Evolutionary conservation across 306 rosid genomes (phyloP).

Genomic region (Trifolium dubium): DNA sequence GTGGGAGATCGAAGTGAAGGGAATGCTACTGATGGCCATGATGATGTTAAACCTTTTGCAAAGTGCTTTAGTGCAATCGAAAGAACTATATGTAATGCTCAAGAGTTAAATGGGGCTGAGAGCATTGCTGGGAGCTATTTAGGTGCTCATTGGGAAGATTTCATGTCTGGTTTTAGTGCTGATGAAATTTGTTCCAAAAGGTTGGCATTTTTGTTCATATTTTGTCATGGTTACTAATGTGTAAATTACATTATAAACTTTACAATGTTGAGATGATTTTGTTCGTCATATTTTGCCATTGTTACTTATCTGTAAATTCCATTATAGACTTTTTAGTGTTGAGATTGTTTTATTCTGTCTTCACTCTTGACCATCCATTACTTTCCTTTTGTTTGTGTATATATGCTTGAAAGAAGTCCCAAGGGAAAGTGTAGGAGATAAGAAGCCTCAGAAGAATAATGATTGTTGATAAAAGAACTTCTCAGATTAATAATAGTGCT

Average conservation of each 20-base stretch:
- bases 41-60: constrained; percentile 41
- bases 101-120: constrained; percentile 53
- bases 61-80: constrained; percentile 53
- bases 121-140: constrained; percentile 34
- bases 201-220: constrained; percentile 48
- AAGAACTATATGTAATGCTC: constrained; percentile 39
- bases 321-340: constrained; percentile 26
- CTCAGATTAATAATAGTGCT: constrained; percentile 19
- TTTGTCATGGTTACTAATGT: constrained; percentile 1
- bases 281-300: constrained; percentile 10
- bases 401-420: constrained; percentile 5
- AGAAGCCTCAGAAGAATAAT: constrained; percentile 23
- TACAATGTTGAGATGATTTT: constrained; percentile 18
- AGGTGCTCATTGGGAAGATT: constrained; percentile 41
- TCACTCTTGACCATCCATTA: constrained; percentile 1
- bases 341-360: constrained; percentile 11
- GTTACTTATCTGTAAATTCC: not conserved
- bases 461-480: constrained; percentile 8
- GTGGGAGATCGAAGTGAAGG: constrained; percentile 44
- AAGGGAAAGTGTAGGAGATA: not conserved
- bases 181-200: constrained; percentile 47
- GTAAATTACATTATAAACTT: constrained; percentile 18
- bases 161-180: constrained; percentile 39
- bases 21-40: constrained; percentile 38
- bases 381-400: constrained; percentile 20